phyloP scores from a whole-genome alignment of 2,329 filamentous ascomycete species.

The Xylariaceae sp. region DNA sequence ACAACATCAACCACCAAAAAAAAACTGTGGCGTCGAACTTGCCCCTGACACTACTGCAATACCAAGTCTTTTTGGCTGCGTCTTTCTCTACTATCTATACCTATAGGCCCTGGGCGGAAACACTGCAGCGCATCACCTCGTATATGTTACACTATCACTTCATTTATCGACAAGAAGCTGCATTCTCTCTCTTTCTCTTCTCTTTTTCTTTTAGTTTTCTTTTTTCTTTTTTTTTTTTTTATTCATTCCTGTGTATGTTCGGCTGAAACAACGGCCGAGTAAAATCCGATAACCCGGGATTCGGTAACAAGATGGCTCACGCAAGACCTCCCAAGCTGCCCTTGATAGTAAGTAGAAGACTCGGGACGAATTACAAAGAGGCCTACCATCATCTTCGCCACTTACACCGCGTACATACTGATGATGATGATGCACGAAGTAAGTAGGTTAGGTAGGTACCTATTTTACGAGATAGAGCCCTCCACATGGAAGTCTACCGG shows the following conservation, averaged over 20 bases:
- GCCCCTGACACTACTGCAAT: slow-evolving; percentile 17
- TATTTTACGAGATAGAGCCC: too few relatives aligned
- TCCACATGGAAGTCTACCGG: too few relatives aligned
- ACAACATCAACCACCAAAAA: slow-evolving; percentile 9
- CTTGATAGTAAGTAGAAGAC: background rate
- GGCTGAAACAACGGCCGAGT: slow-evolving; percentile 15
- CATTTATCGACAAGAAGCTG: slow-evolving; percentile 9
- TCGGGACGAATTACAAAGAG: slow-evolving; percentile 3
- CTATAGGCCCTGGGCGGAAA: slow-evolving; percentile 15
- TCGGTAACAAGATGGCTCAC: slow-evolving; percentile 13
- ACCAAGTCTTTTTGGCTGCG: slow-evolving; percentile 1
- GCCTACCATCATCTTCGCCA: too few relatives aligned
- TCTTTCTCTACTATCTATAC: background rate
- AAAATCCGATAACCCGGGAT: slow-evolving; percentile 20
- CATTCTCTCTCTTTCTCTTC: background rate
- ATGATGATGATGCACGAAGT: too few relatives aligned
- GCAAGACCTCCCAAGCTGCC: background rate
- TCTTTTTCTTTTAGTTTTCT: too few relatives aligned
- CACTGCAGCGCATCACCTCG: slow-evolving; percentile 18
- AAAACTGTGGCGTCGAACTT: slow-evolving; percentile 13
- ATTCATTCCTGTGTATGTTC: slow-evolving; percentile 8
- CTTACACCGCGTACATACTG: too few relatives aligned
- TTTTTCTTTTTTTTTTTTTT: background rate
- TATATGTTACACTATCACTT: slow-evolving; percentile 22
- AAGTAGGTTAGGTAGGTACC: too few relatives aligned